These are phyloP conservation scores for Lasiodiplodia sp. DNA, from an alignment of 2,329 filamentous ascomycete genomes.

Conservation along the genomic window DNA sequence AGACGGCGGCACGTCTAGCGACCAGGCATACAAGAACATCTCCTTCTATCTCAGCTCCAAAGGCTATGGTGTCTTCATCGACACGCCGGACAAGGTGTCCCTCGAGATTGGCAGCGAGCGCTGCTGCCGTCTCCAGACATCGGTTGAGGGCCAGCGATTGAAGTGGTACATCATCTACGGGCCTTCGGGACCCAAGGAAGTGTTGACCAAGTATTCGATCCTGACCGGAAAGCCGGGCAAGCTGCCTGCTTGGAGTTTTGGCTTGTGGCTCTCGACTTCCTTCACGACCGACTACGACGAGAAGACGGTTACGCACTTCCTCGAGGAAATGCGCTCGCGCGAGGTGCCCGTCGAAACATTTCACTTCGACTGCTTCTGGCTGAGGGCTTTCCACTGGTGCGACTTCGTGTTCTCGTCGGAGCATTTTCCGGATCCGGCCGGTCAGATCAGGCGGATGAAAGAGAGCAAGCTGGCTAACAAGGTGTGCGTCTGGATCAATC, in stretches of 20 bases:
- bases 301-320: constrained; percentile 70
- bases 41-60: constrained; percentile 73
- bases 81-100: constrained; percentile 72
- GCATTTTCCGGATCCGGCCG: constrained; percentile 72
- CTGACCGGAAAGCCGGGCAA: constrained; percentile 71
- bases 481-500: constrained; percentile 79
- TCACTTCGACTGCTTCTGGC: constrained; percentile 82
- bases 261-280: constrained; percentile 78
- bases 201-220: constrained; percentile 70
- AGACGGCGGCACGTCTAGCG: constrained; percentile 69
- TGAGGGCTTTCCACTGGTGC: constrained; percentile 77
- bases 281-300: constrained; percentile 79
- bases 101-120: constrained; percentile 78
- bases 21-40: constrained; percentile 77
- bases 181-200: constrained; percentile 70
- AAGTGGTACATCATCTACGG: constrained; percentile 80
- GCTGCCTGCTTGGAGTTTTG: constrained; percentile 77
- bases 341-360: constrained; percentile 74
- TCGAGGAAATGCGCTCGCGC: constrained; percentile 72
- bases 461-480: constrained; percentile 65
- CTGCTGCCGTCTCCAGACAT: constrained; percentile 73
- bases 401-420: constrained; percentile 75
- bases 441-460: constrained; percentile 70
- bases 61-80: constrained; percentile 81
- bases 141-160: constrained; percentile 71